A percentile compares a stretch with the other conserved stretches of the same genome.
phyloP scores from a whole-genome alignment of 257 asterid species.

The Scutellaria barbata region DNA sequence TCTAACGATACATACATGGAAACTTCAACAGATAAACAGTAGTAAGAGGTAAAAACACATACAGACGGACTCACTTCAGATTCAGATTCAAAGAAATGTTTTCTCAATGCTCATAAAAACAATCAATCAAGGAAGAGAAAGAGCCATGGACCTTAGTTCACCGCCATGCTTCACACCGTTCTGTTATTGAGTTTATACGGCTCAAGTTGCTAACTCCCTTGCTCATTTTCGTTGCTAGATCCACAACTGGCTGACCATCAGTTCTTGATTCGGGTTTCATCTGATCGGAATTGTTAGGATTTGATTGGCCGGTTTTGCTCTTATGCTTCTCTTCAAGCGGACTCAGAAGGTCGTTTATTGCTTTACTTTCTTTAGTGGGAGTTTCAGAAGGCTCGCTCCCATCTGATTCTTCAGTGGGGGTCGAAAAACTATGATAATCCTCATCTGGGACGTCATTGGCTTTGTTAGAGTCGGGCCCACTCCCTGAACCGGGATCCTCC shows the following conservation, averaged over 20 bases:
- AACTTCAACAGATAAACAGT: slow-evolving; percentile 33
- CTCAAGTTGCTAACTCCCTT: slow-evolving; percentile 79
- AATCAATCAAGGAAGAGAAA: slow-evolving; percentile 19
- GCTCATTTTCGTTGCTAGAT: slow-evolving; percentile 45
- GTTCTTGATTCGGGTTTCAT: slow-evolving; percentile 38
- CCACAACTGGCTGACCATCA: slow-evolving; percentile 36
- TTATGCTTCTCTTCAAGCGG: slow-evolving; percentile 36
- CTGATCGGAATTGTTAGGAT: slow-evolving; percentile 35
- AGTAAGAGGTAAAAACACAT: slow-evolving; percentile 32
- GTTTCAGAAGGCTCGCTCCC: slow-evolving; percentile 51
- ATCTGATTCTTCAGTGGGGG: slow-evolving; percentile 67
- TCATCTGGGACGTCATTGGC: slow-evolving; percentile 53
- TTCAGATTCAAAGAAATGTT: slow-evolving; percentile 31
- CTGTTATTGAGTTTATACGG: slow-evolving; percentile 69
- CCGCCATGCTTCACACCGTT: slow-evolving; percentile 86
- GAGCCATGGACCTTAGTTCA: slow-evolving; percentile 40
- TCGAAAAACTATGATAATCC: slow-evolving; percentile 55
- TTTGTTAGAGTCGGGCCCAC: slow-evolving; percentile 48
- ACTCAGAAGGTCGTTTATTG: slow-evolving; percentile 23
- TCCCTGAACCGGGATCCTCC: slow-evolving; percentile 52
- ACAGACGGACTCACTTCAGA: slow-evolving; percentile 41
- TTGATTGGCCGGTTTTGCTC: slow-evolving; percentile 45
- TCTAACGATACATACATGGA: slow-evolving; percentile 37
- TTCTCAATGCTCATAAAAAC: not conserved
- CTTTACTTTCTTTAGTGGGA: slow-evolving; percentile 36